Base-by-base conservation (phyloP, 495 filamentous ascomycete genomes). In the Chaetomium cochliodes region DNA sequence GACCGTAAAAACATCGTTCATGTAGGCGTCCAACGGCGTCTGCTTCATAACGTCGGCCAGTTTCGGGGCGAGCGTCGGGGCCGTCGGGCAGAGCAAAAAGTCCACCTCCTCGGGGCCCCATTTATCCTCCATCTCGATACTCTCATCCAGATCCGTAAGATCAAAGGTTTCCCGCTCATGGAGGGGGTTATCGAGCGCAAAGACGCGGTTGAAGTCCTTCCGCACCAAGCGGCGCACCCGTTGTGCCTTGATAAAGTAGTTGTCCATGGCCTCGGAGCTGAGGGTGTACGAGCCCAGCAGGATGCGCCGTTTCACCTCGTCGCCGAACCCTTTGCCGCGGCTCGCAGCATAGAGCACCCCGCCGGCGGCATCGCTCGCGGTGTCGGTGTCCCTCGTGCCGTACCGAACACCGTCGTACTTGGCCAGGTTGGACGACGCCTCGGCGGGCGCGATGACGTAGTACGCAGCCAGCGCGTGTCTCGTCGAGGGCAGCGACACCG, bases 401-500 rank as follows among this genome's bases (percentile, higher is more conserved):
- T 96, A 99, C 18, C 94, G 88, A 13, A 97, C 84, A 9, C 96
- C 94, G 70, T 99, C 94, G 73, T 96, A 99, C 76, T 94, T 97
- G 55, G 94, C 90, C n/a, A 99, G 85, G 65, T 99, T 99, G 20
- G 93, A 97, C 15, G 90, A 92, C 16, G 96, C 96, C 78, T 99
- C 94, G 15, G 94, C 92, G 0, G 96, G 91, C 8, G 94, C 94
- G 65, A 99, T 86, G 53, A 98, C 82, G 72, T 99, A 99, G 75
- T 99, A 99, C 39, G 94, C 89, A 4, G 92, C 89, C 12, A 99
- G 81, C 1, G 94, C 96, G 63, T 89, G 86, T 59, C 85, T 86
- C 12, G 94, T 99, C 6, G 87, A 83, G 16, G 94, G 92, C 2
- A 98, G 80, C n/a, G 90, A 92, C 15, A 98, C 83, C 3, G 88